Base-by-base conservation (phyloP, 257 asterid species). In the Solanum ossicruentum region DNA sequence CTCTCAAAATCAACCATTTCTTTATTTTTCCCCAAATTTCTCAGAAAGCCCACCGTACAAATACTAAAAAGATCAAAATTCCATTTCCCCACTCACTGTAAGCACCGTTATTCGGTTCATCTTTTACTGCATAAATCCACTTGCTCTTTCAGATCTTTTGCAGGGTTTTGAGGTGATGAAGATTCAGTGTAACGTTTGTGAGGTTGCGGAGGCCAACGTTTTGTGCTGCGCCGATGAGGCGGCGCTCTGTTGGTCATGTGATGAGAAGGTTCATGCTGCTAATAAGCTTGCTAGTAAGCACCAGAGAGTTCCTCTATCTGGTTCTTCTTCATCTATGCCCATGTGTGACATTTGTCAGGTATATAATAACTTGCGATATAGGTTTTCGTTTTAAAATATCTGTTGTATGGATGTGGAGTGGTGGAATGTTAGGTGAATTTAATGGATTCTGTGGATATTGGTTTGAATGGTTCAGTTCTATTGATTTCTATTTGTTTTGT, bases 281-380 rank as follows among this genome's bases (percentile, higher is more conserved):
- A 95, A 94, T 60, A 95, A 93, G 90, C 94, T 95, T 6, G 95
- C 97, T 4, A 85, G 91, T 77, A 95, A 94, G 75, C 98, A 95
- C 83, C 98, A 94, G 84, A 88, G 98, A 83, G 91, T 95, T 57
- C 91, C 93, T 9, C 92, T 94, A 16, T 84, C 98, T 21, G 83
- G 47, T 58, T 92, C 97, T 1, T 84, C 93, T 32, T 84, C 93
- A 4, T 89, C 90, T 88, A 92, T 91, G 92, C 98, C 98, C 28
- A 94, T 90, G 90, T 95, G 98, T 83, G 98, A 95, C 82, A 91
- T 95, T 75, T 95, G 98, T 71, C 98, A 95, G 98, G 98, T 95
- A 83, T 58, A 10, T 57, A 57, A 54, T 54, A 36, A 36, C 41
- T 45, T 8, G 32, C 5, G 41, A 36, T 36, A 36, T 4, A 4